Percentiles rank a stretch among this genome's conserved stretches.
Conservation (phyloP, 257 asterid genomes). For the Ballota nigra region DNA sequence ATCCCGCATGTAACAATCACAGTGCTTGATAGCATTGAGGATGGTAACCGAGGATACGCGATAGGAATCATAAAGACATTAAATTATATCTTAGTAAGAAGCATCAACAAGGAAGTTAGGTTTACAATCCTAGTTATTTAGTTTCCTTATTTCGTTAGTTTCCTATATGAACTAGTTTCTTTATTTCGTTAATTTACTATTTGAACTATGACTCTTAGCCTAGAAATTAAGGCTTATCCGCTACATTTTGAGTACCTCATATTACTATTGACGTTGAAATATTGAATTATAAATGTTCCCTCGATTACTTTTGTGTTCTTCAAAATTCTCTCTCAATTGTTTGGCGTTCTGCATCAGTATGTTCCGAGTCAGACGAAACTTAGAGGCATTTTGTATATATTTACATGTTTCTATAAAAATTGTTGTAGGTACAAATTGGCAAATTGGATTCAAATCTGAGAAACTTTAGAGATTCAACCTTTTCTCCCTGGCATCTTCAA, state of each 20-base stretch:
- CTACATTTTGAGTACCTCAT: not conserved
- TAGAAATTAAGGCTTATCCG: not conserved
- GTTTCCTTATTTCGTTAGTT: too few species aligned
- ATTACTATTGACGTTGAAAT: not conserved
- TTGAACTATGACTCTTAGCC: not conserved
- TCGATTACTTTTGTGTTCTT: not conserved
- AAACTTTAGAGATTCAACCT: too few species aligned
- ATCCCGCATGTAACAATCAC: not conserved
- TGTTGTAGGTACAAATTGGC: too few species aligned
- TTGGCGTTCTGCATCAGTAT: not conserved
- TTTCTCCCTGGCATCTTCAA: too few species aligned
- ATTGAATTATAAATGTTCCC: not conserved
- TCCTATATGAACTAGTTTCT: not conserved
- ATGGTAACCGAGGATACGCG: not conserved
- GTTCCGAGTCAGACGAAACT: too few species aligned
- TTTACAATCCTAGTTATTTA: too few species aligned
- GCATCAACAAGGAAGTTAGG: not conserved
- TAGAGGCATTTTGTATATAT: too few species aligned
- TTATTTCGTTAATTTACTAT: not conserved
- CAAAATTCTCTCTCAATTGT: not conserved
- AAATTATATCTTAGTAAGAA: not conserved
- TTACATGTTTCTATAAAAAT: too few species aligned
- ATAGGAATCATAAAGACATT: too few species aligned
- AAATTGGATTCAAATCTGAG: too few species aligned
- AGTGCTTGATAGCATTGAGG: not conserved